These are phyloP conservation scores for Verbena officinalis DNA, from an alignment of 257 asterid genomes.

Conservation along the genomic window DNA sequence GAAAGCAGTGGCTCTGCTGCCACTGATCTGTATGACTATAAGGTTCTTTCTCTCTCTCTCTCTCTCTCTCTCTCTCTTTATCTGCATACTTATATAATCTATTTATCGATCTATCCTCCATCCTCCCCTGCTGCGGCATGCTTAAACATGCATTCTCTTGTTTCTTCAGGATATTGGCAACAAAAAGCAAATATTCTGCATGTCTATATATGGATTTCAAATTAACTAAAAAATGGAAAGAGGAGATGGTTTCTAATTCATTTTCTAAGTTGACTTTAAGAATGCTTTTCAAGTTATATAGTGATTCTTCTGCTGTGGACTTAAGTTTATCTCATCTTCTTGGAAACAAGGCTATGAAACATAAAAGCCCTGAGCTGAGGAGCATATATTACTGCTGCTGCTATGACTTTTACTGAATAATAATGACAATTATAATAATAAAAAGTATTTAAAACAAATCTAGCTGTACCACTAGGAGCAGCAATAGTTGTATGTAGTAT, in stretches of 20 bases:
- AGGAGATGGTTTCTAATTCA: not conserved
- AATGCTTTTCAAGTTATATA: too few relatives aligned
- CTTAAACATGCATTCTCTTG: not conserved
- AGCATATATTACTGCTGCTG: not conserved
- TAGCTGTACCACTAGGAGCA: not conserved
- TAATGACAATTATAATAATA: not conserved
- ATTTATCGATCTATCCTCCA: not conserved
- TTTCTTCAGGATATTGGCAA: constrained; percentile 1
- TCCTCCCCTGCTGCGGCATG: not conserved
- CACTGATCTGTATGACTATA: constrained; percentile 84
- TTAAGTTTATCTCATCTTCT: constrained; percentile 5
- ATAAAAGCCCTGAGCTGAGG: not conserved
- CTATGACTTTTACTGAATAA: not conserved
- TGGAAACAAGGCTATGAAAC: not conserved
- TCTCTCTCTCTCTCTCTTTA: constrained; percentile 5
- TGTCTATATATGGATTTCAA: constrained; percentile 4
- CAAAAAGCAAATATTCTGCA: not conserved
- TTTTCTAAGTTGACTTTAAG: not conserved
- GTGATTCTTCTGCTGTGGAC: constrained; percentile 2
- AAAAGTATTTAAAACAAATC: not conserved
- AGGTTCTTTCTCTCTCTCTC: constrained; percentile 54
- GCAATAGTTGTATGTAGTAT: not conserved
- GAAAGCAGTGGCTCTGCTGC: constrained; percentile 91
- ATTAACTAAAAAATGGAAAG: too few relatives aligned
- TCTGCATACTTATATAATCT: too few relatives aligned